These are phyloP conservation scores for Aeschynomene evenia DNA, from an alignment of 306 rosid species.

Conservation along the genomic window DNA sequence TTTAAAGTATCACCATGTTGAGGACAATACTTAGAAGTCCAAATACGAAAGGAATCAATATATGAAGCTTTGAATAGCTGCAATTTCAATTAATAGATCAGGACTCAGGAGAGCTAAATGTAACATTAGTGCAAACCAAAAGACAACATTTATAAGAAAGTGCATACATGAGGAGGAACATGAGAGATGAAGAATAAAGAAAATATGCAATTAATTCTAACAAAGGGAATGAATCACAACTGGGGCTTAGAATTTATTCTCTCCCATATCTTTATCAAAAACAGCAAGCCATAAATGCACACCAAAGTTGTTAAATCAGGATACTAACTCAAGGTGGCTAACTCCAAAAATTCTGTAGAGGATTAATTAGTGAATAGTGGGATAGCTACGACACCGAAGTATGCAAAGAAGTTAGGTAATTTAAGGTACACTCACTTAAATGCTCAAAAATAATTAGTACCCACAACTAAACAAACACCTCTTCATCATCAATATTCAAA, in stretches of 20 bases:
- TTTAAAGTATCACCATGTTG: conserved; percentile 1
- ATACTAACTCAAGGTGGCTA: neutral
- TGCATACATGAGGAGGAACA: neutral
- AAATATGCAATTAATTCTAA: neutral
- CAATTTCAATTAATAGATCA: conserved; percentile 12
- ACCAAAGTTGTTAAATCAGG: neutral
- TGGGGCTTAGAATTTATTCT: neutral
- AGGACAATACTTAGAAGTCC: conserved; percentile 14
- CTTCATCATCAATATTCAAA: neutral
- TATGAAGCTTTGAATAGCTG: neutral
- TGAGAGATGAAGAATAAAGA: neutral
- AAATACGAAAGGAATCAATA: neutral
- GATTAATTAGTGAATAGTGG: too few species aligned
- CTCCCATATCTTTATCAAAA: neutral
- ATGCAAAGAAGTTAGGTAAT: neutral
- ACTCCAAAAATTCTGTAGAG: neutral
- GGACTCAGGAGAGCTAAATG: neutral
- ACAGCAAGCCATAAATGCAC: neutral
- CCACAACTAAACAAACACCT: too few species aligned
- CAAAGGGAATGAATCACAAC: neutral
- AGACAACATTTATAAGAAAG: neutral
- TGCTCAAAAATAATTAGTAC: neutral
- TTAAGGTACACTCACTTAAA: neutral
- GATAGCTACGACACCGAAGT: neutral
- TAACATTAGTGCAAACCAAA: neutral